These are phyloP conservation scores for Leccinum obscurum DNA, from an alignment of 768 basidiomycete genomes.

Conservation along the genomic window DNA sequence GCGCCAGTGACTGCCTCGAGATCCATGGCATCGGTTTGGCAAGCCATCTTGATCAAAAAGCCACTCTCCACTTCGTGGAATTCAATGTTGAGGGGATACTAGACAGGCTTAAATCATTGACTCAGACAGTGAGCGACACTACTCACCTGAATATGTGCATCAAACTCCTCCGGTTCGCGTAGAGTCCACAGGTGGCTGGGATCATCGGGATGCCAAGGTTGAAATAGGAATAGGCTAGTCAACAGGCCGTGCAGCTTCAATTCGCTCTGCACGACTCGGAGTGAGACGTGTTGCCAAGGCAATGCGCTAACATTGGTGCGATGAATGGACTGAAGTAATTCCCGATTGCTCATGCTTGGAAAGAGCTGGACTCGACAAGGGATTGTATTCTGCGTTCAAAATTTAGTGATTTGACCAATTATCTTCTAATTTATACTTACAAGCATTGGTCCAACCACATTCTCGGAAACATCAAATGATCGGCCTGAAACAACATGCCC, in stretches of 20 bases:
- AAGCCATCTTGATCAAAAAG: constrained; percentile 39
- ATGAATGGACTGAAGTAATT: constrained; percentile 40
- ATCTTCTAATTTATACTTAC: constrained; percentile 29
- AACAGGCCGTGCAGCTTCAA: too few species aligned
- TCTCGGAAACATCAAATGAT: constrained; percentile 40
- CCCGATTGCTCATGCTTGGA: constrained; percentile 27
- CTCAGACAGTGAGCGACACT: too few species aligned
- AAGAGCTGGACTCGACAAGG: constrained; percentile 42
- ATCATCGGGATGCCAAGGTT: too few species aligned
- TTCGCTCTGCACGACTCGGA: too few species aligned
- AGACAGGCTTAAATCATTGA: too few species aligned
- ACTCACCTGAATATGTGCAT: too few species aligned
- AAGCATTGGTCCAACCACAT: constrained; percentile 47
- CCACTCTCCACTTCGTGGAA: constrained; percentile 29
- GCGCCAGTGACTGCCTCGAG: constrained; percentile 17
- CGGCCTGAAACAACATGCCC: constrained; percentile 49
- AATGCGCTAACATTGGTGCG: constrained; percentile 38
- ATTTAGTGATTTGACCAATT: too few species aligned
- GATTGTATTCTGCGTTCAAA: too few species aligned
- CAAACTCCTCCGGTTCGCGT: too few species aligned
- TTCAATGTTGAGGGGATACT: too few species aligned
- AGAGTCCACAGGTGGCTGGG: too few species aligned
- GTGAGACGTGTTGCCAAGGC: constrained; percentile 40
- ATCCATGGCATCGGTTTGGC: constrained; percentile 32
- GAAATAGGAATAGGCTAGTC: too few species aligned